Evolutionary conservation across 257 asterid species (phyloP).

Genomic region (Scutellaria baicalensis): DNA sequence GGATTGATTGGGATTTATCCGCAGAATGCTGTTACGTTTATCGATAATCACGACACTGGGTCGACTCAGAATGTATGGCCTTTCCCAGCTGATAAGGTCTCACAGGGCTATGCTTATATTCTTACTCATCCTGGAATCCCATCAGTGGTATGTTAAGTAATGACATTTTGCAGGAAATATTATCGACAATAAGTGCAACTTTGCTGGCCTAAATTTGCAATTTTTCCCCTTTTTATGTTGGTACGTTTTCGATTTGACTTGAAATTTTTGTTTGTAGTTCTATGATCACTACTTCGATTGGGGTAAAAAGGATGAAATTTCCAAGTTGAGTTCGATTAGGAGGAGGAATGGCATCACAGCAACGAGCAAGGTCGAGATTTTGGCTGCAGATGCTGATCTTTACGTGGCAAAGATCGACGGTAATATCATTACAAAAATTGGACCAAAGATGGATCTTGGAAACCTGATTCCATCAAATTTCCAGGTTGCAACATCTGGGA

Average conservation of each 20-base stretch:
- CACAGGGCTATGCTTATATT: constrained; percentile 77
- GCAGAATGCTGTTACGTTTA: constrained; percentile 61
- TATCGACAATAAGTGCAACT: no score
- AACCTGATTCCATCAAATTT: constrained; percentile 50
- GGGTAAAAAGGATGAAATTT: constrained; percentile 58
- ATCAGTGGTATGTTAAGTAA: constrained; percentile 31
- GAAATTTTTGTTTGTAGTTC: constrained; percentile 36
- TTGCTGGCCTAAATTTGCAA: no score
- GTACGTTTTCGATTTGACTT: not conserved
- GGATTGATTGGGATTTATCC: constrained; percentile 79
- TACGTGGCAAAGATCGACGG: constrained; percentile 65
- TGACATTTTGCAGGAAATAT: no score
- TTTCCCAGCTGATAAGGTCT: constrained; percentile 67
- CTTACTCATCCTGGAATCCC: constrained; percentile 89
- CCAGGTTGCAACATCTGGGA: constrained; percentile 44
- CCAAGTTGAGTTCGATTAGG: constrained; percentile 39
- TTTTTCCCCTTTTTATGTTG: no score
- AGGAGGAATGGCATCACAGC: constrained; percentile 43
- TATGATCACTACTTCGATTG: constrained; percentile 77
- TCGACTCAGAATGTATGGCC: constrained; percentile 69
- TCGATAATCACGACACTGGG: constrained; percentile 86
- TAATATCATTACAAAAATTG: constrained; percentile 59
- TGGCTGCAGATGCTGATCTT: constrained; percentile 67
- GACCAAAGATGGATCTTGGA: constrained; percentile 55
- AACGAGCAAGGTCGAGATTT: constrained; percentile 54